Percentiles rank a stretch among this genome's conserved stretches.
Evolutionary conservation across 208 protist genomes (phyloP).

Genomic region (Trypanosoma rangeli): DNA sequence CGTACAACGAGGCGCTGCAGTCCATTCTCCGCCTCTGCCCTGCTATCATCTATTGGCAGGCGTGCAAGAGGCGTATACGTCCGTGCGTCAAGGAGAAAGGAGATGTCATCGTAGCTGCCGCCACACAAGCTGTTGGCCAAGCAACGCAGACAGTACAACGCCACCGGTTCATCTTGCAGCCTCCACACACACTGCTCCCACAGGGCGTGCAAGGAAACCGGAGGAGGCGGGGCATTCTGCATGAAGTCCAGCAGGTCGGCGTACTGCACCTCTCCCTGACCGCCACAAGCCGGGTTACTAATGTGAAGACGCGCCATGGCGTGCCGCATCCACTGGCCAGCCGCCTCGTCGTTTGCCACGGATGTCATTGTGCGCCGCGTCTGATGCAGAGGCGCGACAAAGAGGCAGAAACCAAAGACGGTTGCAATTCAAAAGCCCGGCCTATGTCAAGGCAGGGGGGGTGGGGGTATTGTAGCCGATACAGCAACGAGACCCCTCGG

Average conservation of each 20-base stretch:
- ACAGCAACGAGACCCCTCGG: no score
- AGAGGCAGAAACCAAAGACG: neutral
- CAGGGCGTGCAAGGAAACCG: constrained; percentile 34
- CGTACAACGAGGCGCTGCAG: constrained; percentile 32
- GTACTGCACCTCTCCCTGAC: constrained; percentile 11
- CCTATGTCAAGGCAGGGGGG: no score
- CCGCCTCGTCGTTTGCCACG: neutral
- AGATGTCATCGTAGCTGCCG: neutral
- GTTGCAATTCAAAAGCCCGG: no score
- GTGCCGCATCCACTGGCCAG: constrained; percentile 6
- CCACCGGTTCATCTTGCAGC: constrained; percentile 53
- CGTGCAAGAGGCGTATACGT: neutral
- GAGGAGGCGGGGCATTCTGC: constrained; percentile 33
- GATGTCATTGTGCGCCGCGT: neutral
- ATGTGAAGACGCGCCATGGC: constrained; percentile 6
- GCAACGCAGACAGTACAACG: constrained; percentile 66
- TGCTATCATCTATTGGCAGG: neutral
- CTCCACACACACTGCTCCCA: constrained; percentile 64
- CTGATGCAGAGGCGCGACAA: neutral
- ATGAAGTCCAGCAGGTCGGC: constrained; percentile 37
- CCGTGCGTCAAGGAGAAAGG: constrained; percentile 17
- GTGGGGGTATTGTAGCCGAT: no score
- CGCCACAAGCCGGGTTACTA: neutral
- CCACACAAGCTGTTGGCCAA: constrained; percentile 40
- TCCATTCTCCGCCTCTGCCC: neutral